Evolutionary conservation across 768 basidiomycete species (phyloP), one percentile per base, ranked within the genome.

Genomic region (Auricularia cornea): DNA sequence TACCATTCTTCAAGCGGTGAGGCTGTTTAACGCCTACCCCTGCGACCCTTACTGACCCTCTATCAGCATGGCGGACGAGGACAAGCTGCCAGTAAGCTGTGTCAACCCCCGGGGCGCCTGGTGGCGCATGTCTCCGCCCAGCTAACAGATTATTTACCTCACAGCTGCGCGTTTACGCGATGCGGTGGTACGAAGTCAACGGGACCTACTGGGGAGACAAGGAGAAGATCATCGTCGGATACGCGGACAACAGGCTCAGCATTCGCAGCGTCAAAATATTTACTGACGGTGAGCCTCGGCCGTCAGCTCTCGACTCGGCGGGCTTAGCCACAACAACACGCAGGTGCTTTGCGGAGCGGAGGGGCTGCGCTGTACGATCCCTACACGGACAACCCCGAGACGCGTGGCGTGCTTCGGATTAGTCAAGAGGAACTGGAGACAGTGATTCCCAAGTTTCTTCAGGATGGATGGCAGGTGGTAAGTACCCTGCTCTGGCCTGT

Each of bases 321-420:
- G 32, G 18, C 38, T 62, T 3, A 35, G 33, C 18, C 35, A 12
- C 12, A 33, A 5, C 3, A 60, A 2, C 64, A 38, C 62, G 4
- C 60, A 89, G 88, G 94, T 48, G 95, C 95, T 0, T 81, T 98
- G 3, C 93, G 96, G 0, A 92, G 90, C 2, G 92, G 90, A 81
- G 95, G 96, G 6, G 94, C 96, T 0, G 94, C 96, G 0, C 79
- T 98, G 62, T 75, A 91, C 4, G 81, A 87, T 59, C 91, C 93
- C 20, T 98, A 65, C 57, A 62, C 64, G 18, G 64, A 65, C 35
- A 59, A 65, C 51, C 64, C 64, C 3, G 30, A 6, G 12, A 62
- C 64, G 12, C 61, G 64, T 23, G 64, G 64, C 38, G 62, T 65
- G 16, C 61, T 65, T 28, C 51, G 61, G 31, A 65, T 62, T 14